These are phyloP conservation scores for Hypoxylon subgilvum DNA, from an alignment of 495 filamentous ascomycete species.

Conservation along the genomic window DNA sequence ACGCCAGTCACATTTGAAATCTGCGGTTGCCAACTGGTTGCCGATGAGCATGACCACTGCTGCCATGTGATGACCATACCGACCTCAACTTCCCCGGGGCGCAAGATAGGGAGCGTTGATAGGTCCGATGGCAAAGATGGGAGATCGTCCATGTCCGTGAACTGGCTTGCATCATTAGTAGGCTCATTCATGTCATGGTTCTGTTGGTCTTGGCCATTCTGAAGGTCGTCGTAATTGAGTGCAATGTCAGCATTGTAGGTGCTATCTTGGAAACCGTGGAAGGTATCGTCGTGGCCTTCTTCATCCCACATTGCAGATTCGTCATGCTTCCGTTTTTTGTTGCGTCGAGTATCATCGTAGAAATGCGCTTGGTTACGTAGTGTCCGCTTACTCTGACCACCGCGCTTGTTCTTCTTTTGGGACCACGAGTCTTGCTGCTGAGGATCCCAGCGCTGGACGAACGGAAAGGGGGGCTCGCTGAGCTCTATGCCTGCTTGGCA, in stretches of 20 bases:
- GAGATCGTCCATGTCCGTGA: constrained; percentile 61
- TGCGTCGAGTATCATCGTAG: constrained; percentile 49
- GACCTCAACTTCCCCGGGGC: constrained; percentile 56
- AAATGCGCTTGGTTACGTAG: constrained; percentile 49
- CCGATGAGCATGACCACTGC: constrained; percentile 72
- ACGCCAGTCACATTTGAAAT: constrained; percentile 71
- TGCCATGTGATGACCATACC: constrained; percentile 83
- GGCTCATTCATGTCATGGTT: constrained; percentile 34
- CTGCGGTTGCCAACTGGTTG: constrained; percentile 77
- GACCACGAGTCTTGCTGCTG: constrained; percentile 61
- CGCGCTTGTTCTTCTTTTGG: constrained; percentile 45
- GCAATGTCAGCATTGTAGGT: constrained; percentile 47
- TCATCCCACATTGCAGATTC: constrained; percentile 38
- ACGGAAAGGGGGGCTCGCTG: constrained; percentile 85
- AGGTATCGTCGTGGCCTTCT: constrained; percentile 35
- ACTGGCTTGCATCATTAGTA: constrained; percentile 41
- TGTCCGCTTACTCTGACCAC: constrained; percentile 47
- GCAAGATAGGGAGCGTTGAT: constrained; percentile 59
- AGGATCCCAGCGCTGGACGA: constrained; percentile 84
- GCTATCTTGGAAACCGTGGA: constrained; percentile 37
- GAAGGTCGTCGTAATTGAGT: constrained; percentile 61
- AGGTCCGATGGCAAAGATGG: constrained; percentile 71
- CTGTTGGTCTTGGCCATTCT: constrained; percentile 36
- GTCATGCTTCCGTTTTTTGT: constrained; percentile 62
- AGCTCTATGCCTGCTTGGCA: constrained; percentile 73